A percentile compares a stretch with the other conserved stretches of the same genome.
Evolutionary conservation across 345 rosid species (phyloP).

Genomic region (Pugionium cornutum): DNA sequence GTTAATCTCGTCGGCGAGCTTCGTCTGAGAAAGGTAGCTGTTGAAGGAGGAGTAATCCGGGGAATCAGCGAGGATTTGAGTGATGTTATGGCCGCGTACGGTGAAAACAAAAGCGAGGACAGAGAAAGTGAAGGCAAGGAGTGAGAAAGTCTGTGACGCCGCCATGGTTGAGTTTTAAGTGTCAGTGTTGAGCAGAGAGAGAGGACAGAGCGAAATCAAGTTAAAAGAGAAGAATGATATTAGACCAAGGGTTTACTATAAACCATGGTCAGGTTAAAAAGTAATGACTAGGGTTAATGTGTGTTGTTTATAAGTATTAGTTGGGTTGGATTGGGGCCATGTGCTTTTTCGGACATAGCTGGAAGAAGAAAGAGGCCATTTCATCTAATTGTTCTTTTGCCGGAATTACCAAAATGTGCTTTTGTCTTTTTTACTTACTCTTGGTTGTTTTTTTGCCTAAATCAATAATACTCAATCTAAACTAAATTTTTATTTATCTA

Average conservation of each 20-base stretch:
- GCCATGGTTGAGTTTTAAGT: conserved; percentile 41
- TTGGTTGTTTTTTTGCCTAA: no score
- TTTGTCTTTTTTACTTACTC: conserved; percentile 20
- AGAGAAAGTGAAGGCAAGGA: conserved; percentile 42
- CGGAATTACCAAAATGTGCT: conserved; percentile 31
- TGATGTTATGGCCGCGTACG: conserved; percentile 64
- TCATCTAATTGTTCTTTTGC: conserved; percentile 23
- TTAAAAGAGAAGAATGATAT: conserved; percentile 22
- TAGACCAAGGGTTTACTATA: not conserved
- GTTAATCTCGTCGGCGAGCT: conserved; percentile 89
- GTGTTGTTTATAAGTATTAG: conserved; percentile 30
- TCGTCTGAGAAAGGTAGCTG: conserved; percentile 68
- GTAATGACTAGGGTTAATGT: conserved; percentile 32
- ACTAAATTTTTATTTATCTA: no score
- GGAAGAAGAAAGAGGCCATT: conserved; percentile 44
- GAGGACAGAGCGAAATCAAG: not conserved
- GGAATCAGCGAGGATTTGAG: conserved; percentile 61
- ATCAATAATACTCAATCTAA: no score
- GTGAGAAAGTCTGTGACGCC: conserved; percentile 30
- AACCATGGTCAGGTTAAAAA: not conserved
- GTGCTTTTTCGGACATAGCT: conserved; percentile 52
- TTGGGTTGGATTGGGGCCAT: conserved; percentile 49
- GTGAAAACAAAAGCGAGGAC: conserved; percentile 40
- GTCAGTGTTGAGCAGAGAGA: conserved; percentile 26
- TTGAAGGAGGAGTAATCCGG: conserved; percentile 77